phyloP scores from a whole-genome alignment of 140 eudicot species.

The Stevia rebaudiana region DNA sequence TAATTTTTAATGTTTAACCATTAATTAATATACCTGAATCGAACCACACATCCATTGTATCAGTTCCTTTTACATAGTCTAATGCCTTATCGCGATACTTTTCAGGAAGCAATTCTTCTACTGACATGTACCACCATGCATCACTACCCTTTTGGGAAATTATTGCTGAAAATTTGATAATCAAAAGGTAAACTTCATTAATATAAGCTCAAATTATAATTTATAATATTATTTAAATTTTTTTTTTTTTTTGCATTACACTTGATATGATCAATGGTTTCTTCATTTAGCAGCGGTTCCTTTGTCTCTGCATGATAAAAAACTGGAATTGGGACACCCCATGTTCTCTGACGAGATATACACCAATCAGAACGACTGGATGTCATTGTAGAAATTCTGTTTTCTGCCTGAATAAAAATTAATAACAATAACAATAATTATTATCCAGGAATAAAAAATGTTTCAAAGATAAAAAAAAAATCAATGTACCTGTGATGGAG shows the following conservation, averaged over 20 bases:
- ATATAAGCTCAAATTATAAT: not conserved
- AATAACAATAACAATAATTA: not conserved
- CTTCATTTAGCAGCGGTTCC: constrained; percentile 86
- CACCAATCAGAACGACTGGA: constrained; percentile 99
- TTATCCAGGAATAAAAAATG: not conserved
- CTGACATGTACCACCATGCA: constrained; percentile 98
- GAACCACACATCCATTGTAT: constrained; percentile 99
- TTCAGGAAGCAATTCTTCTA: constrained; percentile 91
- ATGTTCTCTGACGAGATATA: constrained; percentile 94
- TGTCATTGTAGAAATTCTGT: constrained; percentile 81
- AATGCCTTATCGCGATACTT: constrained; percentile 77
- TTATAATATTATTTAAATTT: not conserved
- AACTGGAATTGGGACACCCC: constrained; percentile 99
- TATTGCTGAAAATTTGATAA: constrained; percentile 54
- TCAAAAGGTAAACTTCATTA: not conserved
- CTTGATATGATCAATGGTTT: constrained; percentile 78
- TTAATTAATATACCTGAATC: constrained; percentile 66
- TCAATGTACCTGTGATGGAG: constrained; percentile 70
- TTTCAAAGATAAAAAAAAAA: not conserved
- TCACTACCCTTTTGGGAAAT: constrained; percentile 92
- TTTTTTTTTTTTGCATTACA: constrained; percentile 52
- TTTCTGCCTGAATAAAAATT: constrained; percentile 57
- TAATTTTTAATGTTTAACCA: constrained; percentile 1
- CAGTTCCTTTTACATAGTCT: constrained; percentile 82
- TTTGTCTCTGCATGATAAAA: constrained; percentile 84